Conservation (phyloP, 164 flowering plant genomes). For the Vitis riparia region DNA sequence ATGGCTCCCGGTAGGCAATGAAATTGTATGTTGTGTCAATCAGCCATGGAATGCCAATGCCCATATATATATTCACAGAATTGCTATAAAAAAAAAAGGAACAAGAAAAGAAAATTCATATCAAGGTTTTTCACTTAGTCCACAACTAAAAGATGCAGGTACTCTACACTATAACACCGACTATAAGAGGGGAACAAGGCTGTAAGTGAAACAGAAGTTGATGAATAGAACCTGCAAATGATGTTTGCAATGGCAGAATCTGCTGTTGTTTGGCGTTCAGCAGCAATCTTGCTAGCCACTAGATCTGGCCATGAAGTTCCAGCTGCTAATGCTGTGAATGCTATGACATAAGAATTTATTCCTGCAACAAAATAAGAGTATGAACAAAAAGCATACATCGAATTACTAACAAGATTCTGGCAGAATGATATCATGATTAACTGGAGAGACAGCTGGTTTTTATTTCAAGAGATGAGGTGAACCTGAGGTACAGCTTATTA, state of each 20-base stretch:
- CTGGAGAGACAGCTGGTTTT: neutral
- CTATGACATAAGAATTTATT: constrained; percentile 84
- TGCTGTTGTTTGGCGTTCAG: constrained; percentile 88
- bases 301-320: constrained; percentile 99
- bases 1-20: constrained; percentile 61
- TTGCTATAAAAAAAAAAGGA: constrained; percentile 50
- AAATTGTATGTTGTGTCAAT: constrained; percentile 80
- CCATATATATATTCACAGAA: constrained; percentile 89
- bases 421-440: constrained; percentile 4
- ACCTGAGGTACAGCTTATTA: constrained; percentile 96
- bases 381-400: neutral
- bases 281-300: constrained; percentile 97
- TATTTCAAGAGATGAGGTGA: neutral
- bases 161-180: no score
- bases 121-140: no score
- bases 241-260: constrained; percentile 98
- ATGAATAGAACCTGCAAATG: constrained; percentile 77
- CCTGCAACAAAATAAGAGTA: constrained; percentile 40
- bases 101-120: neutral
- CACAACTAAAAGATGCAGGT: no score
- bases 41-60: constrained; percentile 94
- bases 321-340: constrained; percentile 85
- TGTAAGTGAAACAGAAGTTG: neutral
- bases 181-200: neutral
- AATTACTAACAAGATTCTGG: neutral